phyloP scores from a whole-genome alignment of 805 yeast species.

The Spathaspora arborariae region DNA sequence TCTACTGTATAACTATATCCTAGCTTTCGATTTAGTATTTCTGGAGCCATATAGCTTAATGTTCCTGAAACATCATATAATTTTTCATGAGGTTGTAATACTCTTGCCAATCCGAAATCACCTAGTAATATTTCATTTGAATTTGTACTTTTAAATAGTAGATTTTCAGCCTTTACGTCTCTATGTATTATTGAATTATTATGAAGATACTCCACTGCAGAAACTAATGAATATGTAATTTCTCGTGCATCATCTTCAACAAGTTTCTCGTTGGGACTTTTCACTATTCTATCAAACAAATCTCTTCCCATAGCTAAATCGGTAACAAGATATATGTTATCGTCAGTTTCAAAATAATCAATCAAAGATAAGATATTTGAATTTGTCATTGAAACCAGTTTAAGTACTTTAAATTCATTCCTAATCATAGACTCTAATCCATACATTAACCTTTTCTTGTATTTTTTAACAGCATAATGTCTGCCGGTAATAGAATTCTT shows the following conservation, averaged over 20 bases:
- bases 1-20: constrained; percentile 64
- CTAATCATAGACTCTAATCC: constrained; percentile 52
- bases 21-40: constrained; percentile 44
- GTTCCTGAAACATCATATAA: constrained; percentile 60
- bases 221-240: constrained; percentile 46
- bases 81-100: constrained; percentile 30
- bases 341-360: constrained; percentile 68
- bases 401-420: constrained; percentile 57
- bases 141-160: constrained; percentile 42
- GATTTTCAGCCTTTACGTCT: constrained; percentile 70
- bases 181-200: constrained; percentile 60
- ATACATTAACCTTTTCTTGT: constrained; percentile 45
- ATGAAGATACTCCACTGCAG: constrained; percentile 59
- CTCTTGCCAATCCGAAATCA: constrained; percentile 63
- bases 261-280: constrained; percentile 33
- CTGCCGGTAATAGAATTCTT: constrained; percentile 36
- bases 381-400: constrained; percentile 47
- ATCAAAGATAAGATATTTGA: constrained; percentile 56
- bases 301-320: constrained; percentile 70
- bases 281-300: constrained; percentile 54
- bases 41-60: constrained; percentile 74
- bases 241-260: constrained; percentile 46
- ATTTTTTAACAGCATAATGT: constrained; percentile 53
- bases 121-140: constrained; percentile 44
- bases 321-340: constrained; percentile 54